A percentile compares a stretch with the other conserved stretches of the same genome.
These are phyloP conservation scores for Mycena kentingensis DNA, from an alignment of 768 basidiomycete genomes.

Conservation along the genomic window DNA sequence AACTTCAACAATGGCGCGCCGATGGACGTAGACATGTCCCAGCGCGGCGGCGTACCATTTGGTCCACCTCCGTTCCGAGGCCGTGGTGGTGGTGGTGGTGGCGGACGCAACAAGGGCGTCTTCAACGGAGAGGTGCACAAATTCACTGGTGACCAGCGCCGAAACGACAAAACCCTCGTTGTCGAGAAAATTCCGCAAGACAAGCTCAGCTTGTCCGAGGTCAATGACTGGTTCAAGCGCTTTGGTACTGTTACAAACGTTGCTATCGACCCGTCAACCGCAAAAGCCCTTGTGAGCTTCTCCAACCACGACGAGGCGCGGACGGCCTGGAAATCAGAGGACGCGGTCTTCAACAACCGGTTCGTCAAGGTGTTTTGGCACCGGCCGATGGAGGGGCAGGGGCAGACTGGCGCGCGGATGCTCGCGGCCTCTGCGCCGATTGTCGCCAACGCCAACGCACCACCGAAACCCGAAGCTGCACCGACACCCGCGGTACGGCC, in stretches of 20 bases:
- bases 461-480: slow-evolving; percentile 36
- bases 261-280: slow-evolving; percentile 72
- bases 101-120: slow-evolving; percentile 55
- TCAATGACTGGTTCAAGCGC: slow-evolving; percentile 88
- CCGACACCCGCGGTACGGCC: slow-evolving; percentile 28
- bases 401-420: slow-evolving; percentile 72
- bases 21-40: slow-evolving; percentile 35
- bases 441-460: slow-evolving; percentile 61
- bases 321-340: slow-evolving; percentile 89
- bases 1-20: slow-evolving; percentile 12
- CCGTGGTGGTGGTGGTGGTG: slow-evolving; percentile 47
- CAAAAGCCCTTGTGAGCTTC: slow-evolving; percentile 89
- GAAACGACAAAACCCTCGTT: slow-evolving; percentile 80
- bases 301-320: slow-evolving; percentile 80
- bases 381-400: slow-evolving; percentile 89
- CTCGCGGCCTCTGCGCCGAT: slow-evolving; percentile 80
- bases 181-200: slow-evolving; percentile 93
- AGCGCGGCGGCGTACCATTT: slow-evolving; percentile 32
- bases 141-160: slow-evolving; percentile 66
- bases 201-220: slow-evolving; percentile 71
- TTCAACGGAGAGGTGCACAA: slow-evolving; percentile 66
- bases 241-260: slow-evolving; percentile 94
- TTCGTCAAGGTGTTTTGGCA: slow-evolving; percentile 98
- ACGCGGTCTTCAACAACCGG: slow-evolving; percentile 92
- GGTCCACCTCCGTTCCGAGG: slow-evolving; percentile 35